Conservation (phyloP, 345 rosid species). For the Eucalyptus sideroxylon region DNA sequence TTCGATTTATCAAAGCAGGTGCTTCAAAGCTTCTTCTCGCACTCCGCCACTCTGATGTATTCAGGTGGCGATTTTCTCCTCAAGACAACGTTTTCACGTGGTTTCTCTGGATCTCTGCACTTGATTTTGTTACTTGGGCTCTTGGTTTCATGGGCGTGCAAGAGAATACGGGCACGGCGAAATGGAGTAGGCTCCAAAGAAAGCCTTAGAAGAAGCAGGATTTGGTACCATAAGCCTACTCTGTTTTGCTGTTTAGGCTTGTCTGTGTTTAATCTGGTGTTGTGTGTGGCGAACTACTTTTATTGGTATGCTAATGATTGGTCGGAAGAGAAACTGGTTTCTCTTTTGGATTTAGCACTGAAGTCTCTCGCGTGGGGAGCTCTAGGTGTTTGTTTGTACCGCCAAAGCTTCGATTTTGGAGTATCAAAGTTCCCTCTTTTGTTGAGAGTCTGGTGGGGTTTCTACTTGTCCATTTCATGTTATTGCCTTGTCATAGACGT, state of each 20-base stretch:
- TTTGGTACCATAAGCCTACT: conserved; percentile 20
- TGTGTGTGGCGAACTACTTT: conserved; percentile 45
- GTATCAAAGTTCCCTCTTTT: conserved; percentile 24
- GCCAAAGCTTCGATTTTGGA: conserved; percentile 5
- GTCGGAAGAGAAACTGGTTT: conserved; percentile 35
- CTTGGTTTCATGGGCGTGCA: neutral
- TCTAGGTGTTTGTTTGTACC: conserved; percentile 17
- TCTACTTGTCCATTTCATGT: conserved; percentile 41
- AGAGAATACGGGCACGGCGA: neutral
- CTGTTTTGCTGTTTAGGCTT: conserved; percentile 38
- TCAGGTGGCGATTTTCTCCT: neutral
- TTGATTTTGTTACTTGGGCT: neutral
- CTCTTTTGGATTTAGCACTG: conserved; percentile 44
- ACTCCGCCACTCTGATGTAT: neutral
- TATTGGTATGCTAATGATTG: conserved; percentile 51
- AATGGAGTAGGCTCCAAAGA: neutral
- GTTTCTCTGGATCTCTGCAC: neutral
- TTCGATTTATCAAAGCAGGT: neutral
- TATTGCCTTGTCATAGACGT: conserved; percentile 46
- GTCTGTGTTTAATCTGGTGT: conserved; percentile 33
- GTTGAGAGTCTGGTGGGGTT: conserved; percentile 67
- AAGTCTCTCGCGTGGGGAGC: conserved; percentile 61
- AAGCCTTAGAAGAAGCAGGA: neutral
- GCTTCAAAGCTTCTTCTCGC: neutral
- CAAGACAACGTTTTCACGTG: neutral